Evolutionary conservation across 2,329 filamentous ascomycete genomes (phyloP).

Genomic region (Rugonectria rugulosa): DNA sequence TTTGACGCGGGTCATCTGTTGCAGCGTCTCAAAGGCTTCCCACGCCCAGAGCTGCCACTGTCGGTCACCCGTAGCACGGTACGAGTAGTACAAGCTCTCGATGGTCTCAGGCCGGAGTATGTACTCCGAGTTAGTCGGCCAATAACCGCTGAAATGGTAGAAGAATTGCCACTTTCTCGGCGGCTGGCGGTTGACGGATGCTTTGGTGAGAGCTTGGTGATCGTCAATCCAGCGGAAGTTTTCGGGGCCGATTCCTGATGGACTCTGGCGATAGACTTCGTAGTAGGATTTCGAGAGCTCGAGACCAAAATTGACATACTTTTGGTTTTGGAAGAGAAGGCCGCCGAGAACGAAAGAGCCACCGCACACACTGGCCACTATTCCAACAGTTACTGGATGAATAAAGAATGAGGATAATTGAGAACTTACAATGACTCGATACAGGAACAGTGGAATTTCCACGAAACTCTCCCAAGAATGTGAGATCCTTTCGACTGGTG

Average conservation of each 20-base stretch:
- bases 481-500: slow-evolving; percentile 14
- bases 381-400: background rate
- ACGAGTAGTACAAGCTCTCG: slow-evolving; percentile 30
- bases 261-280: slow-evolving; percentile 29
- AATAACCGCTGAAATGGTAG: slow-evolving; percentile 26
- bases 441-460: slow-evolving; percentile 18
- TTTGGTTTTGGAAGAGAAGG: slow-evolving; percentile 21
- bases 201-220: slow-evolving; percentile 12
- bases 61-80: slow-evolving; percentile 24
- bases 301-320: slow-evolving; percentile 21
- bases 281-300: slow-evolving; percentile 22
- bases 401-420: background rate
- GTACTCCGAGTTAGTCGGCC: slow-evolving; percentile 18
- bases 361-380: slow-evolving; percentile 25
- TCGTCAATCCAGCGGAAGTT: slow-evolving; percentile 31
- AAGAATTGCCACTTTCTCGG: slow-evolving; percentile 19
- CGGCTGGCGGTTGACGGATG: slow-evolving; percentile 17
- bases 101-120: slow-evolving; percentile 29
- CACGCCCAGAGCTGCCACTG: slow-evolving; percentile 29
- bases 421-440: slow-evolving; percentile 16
- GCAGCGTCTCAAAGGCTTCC: slow-evolving; percentile 22
- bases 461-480: slow-evolving; percentile 22
- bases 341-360: slow-evolving; percentile 23
- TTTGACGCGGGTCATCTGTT: slow-evolving; percentile 14
- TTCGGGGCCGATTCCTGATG: slow-evolving; percentile 25